Percentiles rank a stretch among this genome's conserved stretches.
Evolutionary conservation across 2,329 filamentous ascomycete genomes (phyloP).

Genomic region (Aspergillus sp.): DNA sequence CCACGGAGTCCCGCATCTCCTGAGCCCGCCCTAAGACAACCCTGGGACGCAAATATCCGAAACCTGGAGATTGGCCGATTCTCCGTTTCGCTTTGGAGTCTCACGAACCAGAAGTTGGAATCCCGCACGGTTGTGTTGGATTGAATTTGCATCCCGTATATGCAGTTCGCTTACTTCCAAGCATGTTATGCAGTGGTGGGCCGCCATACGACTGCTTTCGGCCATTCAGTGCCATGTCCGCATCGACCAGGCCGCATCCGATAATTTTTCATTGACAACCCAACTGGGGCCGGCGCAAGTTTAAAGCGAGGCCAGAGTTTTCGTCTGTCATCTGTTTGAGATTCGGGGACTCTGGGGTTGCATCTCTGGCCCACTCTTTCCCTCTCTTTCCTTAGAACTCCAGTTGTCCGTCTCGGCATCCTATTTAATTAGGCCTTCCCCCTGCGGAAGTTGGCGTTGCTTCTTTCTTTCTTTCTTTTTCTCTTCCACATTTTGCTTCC

Average conservation of each 20-base stretch:
- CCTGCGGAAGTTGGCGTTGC: background rate
- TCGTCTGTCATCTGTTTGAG: background rate
- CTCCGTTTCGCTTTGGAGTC: background rate
- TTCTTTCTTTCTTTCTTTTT: background rate
- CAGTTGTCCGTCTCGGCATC: too few species aligned
- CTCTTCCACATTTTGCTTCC: slow-evolving; percentile 7
- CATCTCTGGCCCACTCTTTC: background rate
- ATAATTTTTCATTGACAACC: background rate
- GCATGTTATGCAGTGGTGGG: background rate
- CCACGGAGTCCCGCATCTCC: slow-evolving; percentile 7
- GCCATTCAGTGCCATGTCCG: background rate
- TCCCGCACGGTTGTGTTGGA: too few species aligned
- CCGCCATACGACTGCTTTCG: background rate
- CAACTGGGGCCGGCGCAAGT: too few species aligned
- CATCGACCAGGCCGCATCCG: background rate
- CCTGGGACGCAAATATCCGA: background rate
- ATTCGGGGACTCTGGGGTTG: background rate
- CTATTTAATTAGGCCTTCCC: background rate
- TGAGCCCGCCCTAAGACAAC: background rate
- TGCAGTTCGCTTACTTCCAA: too few species aligned
- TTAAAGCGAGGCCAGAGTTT: background rate
- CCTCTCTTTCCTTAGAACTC: background rate
- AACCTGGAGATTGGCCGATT: background rate
- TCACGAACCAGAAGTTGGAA: too few species aligned
- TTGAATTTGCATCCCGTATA: too few species aligned